Conservation (phyloP, 108 stramenopile species). For the Pinguiococcus pyrenoidosus region DNA sequence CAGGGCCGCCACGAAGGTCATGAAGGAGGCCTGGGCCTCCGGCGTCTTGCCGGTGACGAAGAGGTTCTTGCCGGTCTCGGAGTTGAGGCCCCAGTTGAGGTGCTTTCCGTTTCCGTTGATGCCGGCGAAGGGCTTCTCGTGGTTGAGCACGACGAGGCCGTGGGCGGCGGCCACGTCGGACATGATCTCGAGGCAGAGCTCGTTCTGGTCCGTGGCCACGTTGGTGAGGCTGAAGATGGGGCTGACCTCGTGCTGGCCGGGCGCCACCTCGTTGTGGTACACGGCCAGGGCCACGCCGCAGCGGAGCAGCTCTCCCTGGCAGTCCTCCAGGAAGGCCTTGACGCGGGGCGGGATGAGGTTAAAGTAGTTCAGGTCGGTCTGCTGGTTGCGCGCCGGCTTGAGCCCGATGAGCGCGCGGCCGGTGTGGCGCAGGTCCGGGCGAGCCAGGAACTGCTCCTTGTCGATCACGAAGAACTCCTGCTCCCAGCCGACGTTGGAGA, state of each 20-base stretch:
- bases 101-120: slow-evolving; percentile 91
- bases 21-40: slow-evolving; percentile 55
- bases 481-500: slow-evolving; percentile 83
- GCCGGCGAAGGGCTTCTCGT: slow-evolving; percentile 92
- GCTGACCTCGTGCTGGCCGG: slow-evolving; percentile 86
- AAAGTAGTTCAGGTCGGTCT: slow-evolving; percentile 91
- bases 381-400: slow-evolving; percentile 79
- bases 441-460: slow-evolving; percentile 69
- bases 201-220: slow-evolving; percentile 80
- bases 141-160: slow-evolving; percentile 78
- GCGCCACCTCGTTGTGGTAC: slow-evolving; percentile 86
- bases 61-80: slow-evolving; percentile 57
- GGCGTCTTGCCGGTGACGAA: slow-evolving; percentile 52
- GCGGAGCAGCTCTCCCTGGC: slow-evolving; percentile 65
- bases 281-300: slow-evolving; percentile 77
- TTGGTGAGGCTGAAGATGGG: slow-evolving; percentile 74
- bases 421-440: slow-evolving; percentile 76
- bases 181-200: slow-evolving; percentile 91
- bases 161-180: slow-evolving; percentile 74
- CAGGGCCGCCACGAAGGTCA: slow-evolving; percentile 78
- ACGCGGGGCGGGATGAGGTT: slow-evolving; percentile 54
- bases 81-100: slow-evolving; percentile 78
- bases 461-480: slow-evolving; percentile 92
- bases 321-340: slow-evolving; percentile 75
- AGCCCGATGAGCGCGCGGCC: slow-evolving; percentile 85